phyloP scores from a whole-genome alignment of 169 alveolate genomes.

The Plasmodium falciparum region DNA sequence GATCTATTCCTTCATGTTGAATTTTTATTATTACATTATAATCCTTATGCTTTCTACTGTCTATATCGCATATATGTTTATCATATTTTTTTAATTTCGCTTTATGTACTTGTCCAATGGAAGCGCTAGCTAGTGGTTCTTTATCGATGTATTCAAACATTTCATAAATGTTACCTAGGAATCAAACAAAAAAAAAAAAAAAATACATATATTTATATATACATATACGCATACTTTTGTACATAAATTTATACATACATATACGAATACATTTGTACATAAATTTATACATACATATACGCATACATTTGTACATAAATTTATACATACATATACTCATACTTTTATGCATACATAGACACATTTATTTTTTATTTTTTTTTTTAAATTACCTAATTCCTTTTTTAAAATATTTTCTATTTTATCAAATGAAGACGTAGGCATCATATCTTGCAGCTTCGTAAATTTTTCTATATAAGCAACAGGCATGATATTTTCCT shows the following conservation, averaged over 20 bases:
- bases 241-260: too few species aligned
- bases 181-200: neutral
- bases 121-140: constrained; percentile 88
- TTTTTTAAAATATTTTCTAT: constrained; percentile 84
- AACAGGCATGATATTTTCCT: constrained; percentile 91
- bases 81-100: constrained; percentile 79
- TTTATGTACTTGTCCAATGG: constrained; percentile 90
- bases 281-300: too few species aligned
- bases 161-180: constrained; percentile 42
- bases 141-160: constrained; percentile 82
- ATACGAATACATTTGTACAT: too few species aligned
- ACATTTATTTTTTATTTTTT: neutral
- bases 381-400: constrained; percentile 84
- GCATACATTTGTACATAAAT: too few species aligned
- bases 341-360: neutral
- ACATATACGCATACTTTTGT: too few species aligned
- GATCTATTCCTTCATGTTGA: constrained; percentile 88
- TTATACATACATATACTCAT: too few species aligned
- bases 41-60: constrained; percentile 63
- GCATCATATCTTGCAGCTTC: constrained; percentile 92
- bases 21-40: constrained; percentile 86
- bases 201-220: too few species aligned
- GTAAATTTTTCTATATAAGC: constrained; percentile 90
- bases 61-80: neutral
- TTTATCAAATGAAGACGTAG: constrained; percentile 85